These are phyloP conservation scores for Thecaphora thlaspeos DNA, from an alignment of 1,284 basidiomycete species.

Conservation along the genomic window DNA sequence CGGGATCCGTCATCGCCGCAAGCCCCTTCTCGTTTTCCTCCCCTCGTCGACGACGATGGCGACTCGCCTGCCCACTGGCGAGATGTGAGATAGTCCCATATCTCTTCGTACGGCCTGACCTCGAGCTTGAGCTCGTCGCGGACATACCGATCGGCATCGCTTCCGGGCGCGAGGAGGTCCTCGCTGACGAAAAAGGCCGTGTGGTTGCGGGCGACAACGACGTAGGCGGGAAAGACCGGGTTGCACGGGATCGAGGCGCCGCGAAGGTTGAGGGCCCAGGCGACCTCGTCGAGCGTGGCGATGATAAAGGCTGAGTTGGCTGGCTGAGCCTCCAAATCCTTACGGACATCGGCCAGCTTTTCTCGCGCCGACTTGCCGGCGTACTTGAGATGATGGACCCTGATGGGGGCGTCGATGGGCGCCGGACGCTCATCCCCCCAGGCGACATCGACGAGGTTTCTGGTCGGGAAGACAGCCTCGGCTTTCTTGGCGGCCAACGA, in stretches of 20 bases:
- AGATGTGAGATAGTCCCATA: slow-evolving; percentile 23
- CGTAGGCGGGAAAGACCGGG: slow-evolving; percentile 52
- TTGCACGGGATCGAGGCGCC: slow-evolving; percentile 50
- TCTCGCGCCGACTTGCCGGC: slow-evolving; percentile 63
- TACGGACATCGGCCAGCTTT: slow-evolving; percentile 51
- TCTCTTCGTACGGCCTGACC: slow-evolving; percentile 29
- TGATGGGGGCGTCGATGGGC: slow-evolving; percentile 71
- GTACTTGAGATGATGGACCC: slow-evolving; percentile 72
- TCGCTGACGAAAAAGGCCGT: slow-evolving; percentile 39
- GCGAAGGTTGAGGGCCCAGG: slow-evolving; percentile 53
- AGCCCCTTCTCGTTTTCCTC: too few relatives aligned
- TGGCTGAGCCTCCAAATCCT: slow-evolving; percentile 22
- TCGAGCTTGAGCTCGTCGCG: slow-evolving; percentile 19
- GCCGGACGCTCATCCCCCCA: slow-evolving; percentile 70
- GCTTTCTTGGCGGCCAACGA: slow-evolving; percentile 8
- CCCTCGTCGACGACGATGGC: slow-evolving; percentile 4
- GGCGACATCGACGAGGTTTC: slow-evolving; percentile 81
- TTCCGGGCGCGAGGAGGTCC: slow-evolving; percentile 24
- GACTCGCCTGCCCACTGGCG: slow-evolving; percentile 19
- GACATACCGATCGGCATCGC: slow-evolving; percentile 23
- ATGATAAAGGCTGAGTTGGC: slow-evolving; percentile 38
- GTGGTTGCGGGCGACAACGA: slow-evolving; percentile 23
- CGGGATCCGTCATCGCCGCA: neutral
- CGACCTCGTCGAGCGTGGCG: slow-evolving; percentile 49
- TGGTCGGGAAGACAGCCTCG: slow-evolving; percentile 63